A percentile compares a stretch with the other conserved stretches of the same genome.
Conservation (phyloP, 768 basidiomycete genomes). For the Panaeolus cyanescens region DNA sequence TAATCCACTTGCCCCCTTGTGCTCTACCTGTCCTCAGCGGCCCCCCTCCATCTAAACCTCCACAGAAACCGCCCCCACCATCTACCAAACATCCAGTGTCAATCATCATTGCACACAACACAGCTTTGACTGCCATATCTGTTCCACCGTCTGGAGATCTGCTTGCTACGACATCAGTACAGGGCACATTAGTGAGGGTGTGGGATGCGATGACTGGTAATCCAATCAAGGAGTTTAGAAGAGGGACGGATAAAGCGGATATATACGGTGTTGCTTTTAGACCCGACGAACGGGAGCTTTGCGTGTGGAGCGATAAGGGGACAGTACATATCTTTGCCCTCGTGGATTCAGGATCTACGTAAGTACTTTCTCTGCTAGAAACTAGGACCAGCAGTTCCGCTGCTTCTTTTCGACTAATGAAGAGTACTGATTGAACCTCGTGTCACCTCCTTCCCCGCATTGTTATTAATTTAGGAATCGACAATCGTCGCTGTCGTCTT, state of each 20-base stretch:
- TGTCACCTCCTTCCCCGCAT: not conserved
- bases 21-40: constrained; percentile 55
- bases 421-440: not conserved
- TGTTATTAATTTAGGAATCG: constrained; percentile 58
- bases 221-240: constrained; percentile 75
- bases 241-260: constrained; percentile 88
- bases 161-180: constrained; percentile 80
- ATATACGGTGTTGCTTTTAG: constrained; percentile 91
- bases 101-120: constrained; percentile 83
- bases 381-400: constrained; percentile 2
- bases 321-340: constrained; percentile 90
- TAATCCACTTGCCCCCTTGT: constrained; percentile 85
- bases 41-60: constrained; percentile 54
- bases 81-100: constrained; percentile 68
- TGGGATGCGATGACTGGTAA: constrained; percentile 81
- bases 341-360: constrained; percentile 64
- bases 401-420: not conserved
- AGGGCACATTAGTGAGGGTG: constrained; percentile 84
- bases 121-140: constrained; percentile 76
- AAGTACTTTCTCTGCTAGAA: constrained; percentile 32
- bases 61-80: constrained; percentile 56
- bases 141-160: constrained; percentile 76
- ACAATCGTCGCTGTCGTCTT: constrained; percentile 78
- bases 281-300: constrained; percentile 82
- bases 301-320: constrained; percentile 95